Evolutionary conservation across 225 moss, liverwort and hornwort species (phyloP).

Genomic region (Lunularia cruciata): DNA sequence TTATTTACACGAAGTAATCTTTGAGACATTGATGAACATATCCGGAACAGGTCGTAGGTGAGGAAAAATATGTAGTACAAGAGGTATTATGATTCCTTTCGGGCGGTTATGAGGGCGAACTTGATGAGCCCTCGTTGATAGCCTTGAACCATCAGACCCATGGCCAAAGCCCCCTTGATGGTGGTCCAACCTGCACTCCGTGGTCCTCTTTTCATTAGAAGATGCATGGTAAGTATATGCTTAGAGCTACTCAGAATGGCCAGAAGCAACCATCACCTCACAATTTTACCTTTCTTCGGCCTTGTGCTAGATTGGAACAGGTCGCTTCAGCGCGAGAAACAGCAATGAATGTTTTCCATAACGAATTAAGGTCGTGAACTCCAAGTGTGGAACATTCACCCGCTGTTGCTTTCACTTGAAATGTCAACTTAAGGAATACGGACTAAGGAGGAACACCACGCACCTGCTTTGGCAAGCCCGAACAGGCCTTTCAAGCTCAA

Average conservation of each 20-base stretch:
- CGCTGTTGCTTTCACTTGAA: neutral
- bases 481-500: conserved; percentile 75
- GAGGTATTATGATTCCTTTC: conserved; percentile 39
- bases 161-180: conserved; percentile 82
- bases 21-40: neutral
- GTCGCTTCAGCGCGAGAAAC: too few species aligned
- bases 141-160: conserved; percentile 91
- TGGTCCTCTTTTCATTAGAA: too few species aligned
- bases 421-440: neutral
- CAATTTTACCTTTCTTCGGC: too few species aligned
- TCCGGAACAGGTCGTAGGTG: neutral
- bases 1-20: conserved; percentile 1
- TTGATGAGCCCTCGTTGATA: conserved; percentile 94
- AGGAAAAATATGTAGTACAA: conserved; percentile 9
- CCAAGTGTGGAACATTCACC: too few species aligned
- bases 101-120: conserved; percentile 79
- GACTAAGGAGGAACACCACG: too few species aligned
- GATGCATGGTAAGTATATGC: too few species aligned
- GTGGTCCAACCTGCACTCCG: conserved; percentile 73
- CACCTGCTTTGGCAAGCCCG: conserved; percentile 82
- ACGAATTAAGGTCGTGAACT: neutral
- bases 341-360: too few species aligned
- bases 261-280: too few species aligned
- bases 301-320: too few species aligned
- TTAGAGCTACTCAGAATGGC: too few species aligned